Percentiles rank a stretch among this genome's conserved stretches.
phyloP scores from a whole-genome alignment of 2,329 filamentous ascomycete species.

The Geosmithia putterillii region DNA sequence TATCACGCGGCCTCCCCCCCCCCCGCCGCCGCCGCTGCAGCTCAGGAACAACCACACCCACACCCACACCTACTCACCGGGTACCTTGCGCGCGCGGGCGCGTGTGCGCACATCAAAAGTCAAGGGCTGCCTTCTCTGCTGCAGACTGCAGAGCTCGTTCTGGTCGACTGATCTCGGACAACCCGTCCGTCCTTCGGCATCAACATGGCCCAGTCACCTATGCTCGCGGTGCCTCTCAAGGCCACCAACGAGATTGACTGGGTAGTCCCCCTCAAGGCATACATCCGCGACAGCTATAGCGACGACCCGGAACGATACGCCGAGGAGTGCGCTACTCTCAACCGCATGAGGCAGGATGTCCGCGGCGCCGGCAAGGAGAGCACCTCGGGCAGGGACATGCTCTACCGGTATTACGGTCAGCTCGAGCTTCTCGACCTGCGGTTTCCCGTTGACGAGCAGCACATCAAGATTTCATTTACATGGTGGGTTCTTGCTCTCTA shows the following conservation, averaged over 20 bases:
- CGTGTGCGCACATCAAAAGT: neutral
- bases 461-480: constrained; percentile 98
- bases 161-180: neutral
- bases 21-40: no score
- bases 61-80: neutral
- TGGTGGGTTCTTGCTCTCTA: constrained; percentile 45
- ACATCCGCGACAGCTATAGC: constrained; percentile 88
- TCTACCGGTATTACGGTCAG: constrained; percentile 97
- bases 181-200: neutral
- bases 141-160: neutral
- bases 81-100: neutral
- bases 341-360: constrained; percentile 95
- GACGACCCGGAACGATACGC: constrained; percentile 94
- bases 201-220: constrained; percentile 72
- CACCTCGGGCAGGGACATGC: constrained; percentile 78
- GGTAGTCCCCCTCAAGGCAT: constrained; percentile 80
- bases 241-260: constrained; percentile 97
- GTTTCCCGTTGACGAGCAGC: constrained; percentile 95
- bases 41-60: neutral
- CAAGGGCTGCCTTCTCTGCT: neutral
- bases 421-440: constrained; percentile 86
- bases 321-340: constrained; percentile 89
- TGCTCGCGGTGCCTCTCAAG: constrained; percentile 91
- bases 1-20: neutral
- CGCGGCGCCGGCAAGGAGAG: constrained; percentile 94